These are phyloP conservation scores for Rosa multiflora DNA, from an alignment of 306 rosid genomes.

Conservation along the genomic window DNA sequence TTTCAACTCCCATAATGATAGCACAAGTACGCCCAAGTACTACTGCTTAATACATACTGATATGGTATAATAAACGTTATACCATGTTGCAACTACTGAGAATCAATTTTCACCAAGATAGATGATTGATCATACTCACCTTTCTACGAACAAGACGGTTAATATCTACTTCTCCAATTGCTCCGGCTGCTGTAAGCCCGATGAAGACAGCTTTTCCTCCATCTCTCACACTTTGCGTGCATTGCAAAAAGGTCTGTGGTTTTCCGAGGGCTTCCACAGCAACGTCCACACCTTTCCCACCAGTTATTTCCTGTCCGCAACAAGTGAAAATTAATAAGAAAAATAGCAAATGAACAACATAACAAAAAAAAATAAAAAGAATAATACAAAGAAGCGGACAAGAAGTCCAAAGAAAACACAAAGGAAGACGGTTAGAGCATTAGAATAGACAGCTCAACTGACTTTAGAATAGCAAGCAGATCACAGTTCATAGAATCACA, in stretches of 20 bases:
- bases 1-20: background rate
- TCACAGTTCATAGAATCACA: background rate
- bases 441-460: background rate
- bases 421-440: background rate
- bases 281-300: conserved; percentile 86
- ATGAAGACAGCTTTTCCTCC: conserved; percentile 98
- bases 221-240: conserved; percentile 77
- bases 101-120: background rate
- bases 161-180: conserved; percentile 83
- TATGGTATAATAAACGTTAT: background rate
- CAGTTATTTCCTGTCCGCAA: conserved; percentile 78
- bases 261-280: conserved; percentile 97
- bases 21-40: background rate
- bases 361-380: background rate
- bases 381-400: background rate
- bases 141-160: conserved; percentile 93
- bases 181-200: conserved; percentile 77
- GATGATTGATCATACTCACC: conserved; percentile 38
- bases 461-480: background rate
- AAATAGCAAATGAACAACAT: conserved; percentile 7
- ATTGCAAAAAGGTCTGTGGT: conserved; percentile 82
- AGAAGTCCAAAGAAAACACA: background rate
- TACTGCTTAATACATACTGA: background rate
- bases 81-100: background rate
- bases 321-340: conserved; percentile 13